These are phyloP conservation scores for Wickerhamomyces sydowiorum DNA, from an alignment of 805 yeast genomes.

Conservation along the genomic window DNA sequence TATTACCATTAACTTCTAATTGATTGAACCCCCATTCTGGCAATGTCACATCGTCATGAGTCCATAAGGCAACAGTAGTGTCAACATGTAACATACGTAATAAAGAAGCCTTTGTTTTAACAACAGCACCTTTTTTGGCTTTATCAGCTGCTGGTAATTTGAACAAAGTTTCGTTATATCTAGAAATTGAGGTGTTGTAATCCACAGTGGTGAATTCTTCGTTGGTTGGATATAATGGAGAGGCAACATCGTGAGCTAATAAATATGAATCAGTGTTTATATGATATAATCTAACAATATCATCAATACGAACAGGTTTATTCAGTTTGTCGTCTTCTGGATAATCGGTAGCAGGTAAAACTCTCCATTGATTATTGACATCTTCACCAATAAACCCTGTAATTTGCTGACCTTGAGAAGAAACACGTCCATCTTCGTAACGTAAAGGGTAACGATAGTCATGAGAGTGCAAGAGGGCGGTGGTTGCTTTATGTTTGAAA, in stretches of 20 bases:
- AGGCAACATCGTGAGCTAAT: slow-evolving; percentile 92
- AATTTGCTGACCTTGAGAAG: slow-evolving; percentile 93
- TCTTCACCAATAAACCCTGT: slow-evolving; percentile 59
- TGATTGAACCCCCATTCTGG: slow-evolving; percentile 96
- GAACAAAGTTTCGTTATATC: slow-evolving; percentile 74
- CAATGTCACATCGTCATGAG: slow-evolving; percentile 72
- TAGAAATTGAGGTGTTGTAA: slow-evolving; percentile 49
- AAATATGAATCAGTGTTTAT: slow-evolving; percentile 72
- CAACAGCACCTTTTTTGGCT: slow-evolving; percentile 39
- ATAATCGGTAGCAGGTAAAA: slow-evolving; percentile 55
- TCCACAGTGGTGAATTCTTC: slow-evolving; percentile 83
- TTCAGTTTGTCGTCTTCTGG: slow-evolving; percentile 33
- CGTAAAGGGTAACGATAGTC: slow-evolving; percentile 70
- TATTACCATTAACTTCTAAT: slow-evolving; percentile 93
- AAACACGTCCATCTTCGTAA: slow-evolving; percentile 93
- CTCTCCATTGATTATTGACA: slow-evolving; percentile 78
- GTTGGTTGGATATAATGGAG: slow-evolving; percentile 87
- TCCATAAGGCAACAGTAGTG: slow-evolving; percentile 91
- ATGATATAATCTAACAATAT: slow-evolving; percentile 74
- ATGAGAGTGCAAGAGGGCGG: slow-evolving; percentile 81
- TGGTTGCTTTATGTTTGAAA: slow-evolving; percentile 74
- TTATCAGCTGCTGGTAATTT: slow-evolving; percentile 58
- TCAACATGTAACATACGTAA: slow-evolving; percentile 76
- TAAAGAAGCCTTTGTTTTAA: slow-evolving; percentile 66
- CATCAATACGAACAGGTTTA: slow-evolving; percentile 61